Base-by-base conservation (phyloP, 345 rosid genomes). In the Gossypium sturtianum region DNA sequence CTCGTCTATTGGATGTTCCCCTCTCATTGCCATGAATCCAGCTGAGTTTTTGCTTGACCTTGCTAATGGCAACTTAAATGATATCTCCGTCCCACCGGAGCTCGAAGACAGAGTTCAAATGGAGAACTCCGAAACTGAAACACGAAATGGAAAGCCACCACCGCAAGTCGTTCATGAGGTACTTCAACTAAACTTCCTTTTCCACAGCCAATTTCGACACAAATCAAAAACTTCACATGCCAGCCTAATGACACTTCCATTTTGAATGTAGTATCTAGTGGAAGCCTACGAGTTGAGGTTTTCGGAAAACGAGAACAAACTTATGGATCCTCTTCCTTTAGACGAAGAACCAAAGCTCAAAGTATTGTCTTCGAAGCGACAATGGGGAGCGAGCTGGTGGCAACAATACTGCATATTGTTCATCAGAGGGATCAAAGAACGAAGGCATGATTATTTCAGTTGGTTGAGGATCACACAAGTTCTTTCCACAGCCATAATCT, bases 1-100 rank as follows among this genome's bases (percentile, higher is more conserved):
- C 86, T 83, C 90, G 27, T 91, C 98, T 4, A 93, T 95, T n/a
- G 99, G 99, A 23, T 95, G 98, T 45, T 85, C 89, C 61, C 99
- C 99, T 72, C 87, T 91, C 16, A 90, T 95, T 23, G 76, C 97
- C 75, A 95, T 95, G 97, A 95, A 95, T 76, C 99, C 97, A 2
- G 98, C 98, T 47, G 99, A 95, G 84, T 92, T 93, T 85, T 81
- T 95, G 80, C 87, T 95, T 8, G 99, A 95, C 86, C 97, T 95
- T 22, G 98, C 99, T 13, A 95, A 95, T 17, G 99, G 98, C 19
- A 93, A 93, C 84, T 66, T 90, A 58, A 87, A 81, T 11, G 97
- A 89, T 74, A 89, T 93, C 71, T 93, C 99, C 9, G 84, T 93
- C 16, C 99, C 98, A 41, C 88, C 94, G 9, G 97, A 95, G 81